Evolutionary conservation across 2,329 filamentous ascomycete genomes (phyloP).

Genomic region (Colletotrichum sansevieriae): DNA sequence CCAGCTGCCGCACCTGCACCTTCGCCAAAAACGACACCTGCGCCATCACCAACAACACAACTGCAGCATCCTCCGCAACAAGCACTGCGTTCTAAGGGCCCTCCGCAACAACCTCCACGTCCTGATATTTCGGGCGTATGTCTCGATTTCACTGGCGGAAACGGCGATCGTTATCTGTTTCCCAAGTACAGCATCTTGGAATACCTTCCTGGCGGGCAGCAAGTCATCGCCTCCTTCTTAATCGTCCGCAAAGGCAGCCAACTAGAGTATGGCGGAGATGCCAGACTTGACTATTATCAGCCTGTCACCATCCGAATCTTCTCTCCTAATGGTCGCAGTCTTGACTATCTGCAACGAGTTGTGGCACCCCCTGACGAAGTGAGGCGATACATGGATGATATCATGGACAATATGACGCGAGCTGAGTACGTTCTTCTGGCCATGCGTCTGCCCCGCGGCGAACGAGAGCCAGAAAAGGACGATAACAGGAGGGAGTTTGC

Average conservation of each 20-base stretch:
- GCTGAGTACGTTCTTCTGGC: slow-evolving; percentile 76
- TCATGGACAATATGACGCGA: slow-evolving; percentile 77
- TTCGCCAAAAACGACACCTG: slow-evolving; percentile 21
- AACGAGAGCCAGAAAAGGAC: slow-evolving; percentile 51
- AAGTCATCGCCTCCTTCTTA: slow-evolving; percentile 81
- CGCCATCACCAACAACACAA: slow-evolving; percentile 26
- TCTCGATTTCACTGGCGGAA: slow-evolving; percentile 76
- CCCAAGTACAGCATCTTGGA: slow-evolving; percentile 84
- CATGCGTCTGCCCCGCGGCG: slow-evolving; percentile 71
- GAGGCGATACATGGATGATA: slow-evolving; percentile 75
- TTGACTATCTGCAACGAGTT: slow-evolving; percentile 72
- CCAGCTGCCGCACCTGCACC: slow-evolving; percentile 26
- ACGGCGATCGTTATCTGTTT: slow-evolving; percentile 82
- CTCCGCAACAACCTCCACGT: slow-evolving; percentile 60
- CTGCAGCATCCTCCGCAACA: slow-evolving; percentile 58
- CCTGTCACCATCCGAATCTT: slow-evolving; percentile 76
- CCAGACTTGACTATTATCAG: slow-evolving; percentile 79
- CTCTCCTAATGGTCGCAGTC: slow-evolving; percentile 65
- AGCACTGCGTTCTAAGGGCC: slow-evolving; percentile 71
- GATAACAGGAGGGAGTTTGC: slow-evolving; percentile 33
- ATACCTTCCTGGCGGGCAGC: slow-evolving; percentile 68
- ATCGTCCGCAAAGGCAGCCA: slow-evolving; percentile 79
- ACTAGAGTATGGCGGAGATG: slow-evolving; percentile 75
- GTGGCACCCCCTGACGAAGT: slow-evolving; percentile 75
- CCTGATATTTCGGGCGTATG: slow-evolving; percentile 76